A percentile compares a stretch with the other conserved stretches of the same genome.
Conservation (phyloP, 2,329 filamentous ascomycete species). For the Penicillium sp. region DNA sequence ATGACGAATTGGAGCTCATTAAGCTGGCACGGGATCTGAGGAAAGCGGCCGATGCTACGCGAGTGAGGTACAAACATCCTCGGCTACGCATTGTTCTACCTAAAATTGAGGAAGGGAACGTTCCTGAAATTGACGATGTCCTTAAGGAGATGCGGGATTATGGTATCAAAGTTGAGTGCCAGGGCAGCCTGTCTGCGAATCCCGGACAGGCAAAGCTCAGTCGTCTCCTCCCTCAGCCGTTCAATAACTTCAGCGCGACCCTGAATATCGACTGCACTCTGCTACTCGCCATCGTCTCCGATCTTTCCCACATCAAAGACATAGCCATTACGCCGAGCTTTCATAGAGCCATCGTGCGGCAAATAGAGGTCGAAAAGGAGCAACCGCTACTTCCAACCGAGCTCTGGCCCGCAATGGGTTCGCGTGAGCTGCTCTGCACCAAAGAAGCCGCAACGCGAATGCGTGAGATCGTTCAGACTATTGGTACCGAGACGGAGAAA, state of each 20-base stretch:
- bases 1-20: slow-evolving; percentile 63
- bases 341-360: slow-evolving; percentile 64
- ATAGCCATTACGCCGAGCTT: slow-evolving; percentile 55
- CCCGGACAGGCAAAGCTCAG: slow-evolving; percentile 28
- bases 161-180: slow-evolving; percentile 50
- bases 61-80: slow-evolving; percentile 64
- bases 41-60: slow-evolving; percentile 59
- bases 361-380: slow-evolving; percentile 67
- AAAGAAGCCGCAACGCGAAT: slow-evolving; percentile 68
- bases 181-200: slow-evolving; percentile 23
- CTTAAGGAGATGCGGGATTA: slow-evolving; percentile 59
- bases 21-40: slow-evolving; percentile 63
- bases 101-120: slow-evolving; percentile 57
- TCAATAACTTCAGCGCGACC: slow-evolving; percentile 47
- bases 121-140: slow-evolving; percentile 60
- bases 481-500: slow-evolving; percentile 66
- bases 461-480: slow-evolving; percentile 66
- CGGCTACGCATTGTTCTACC: slow-evolving; percentile 65
- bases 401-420: slow-evolving; percentile 65
- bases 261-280: slow-evolving; percentile 63
- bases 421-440: slow-evolving; percentile 67
- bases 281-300: slow-evolving; percentile 72
- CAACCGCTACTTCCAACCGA: slow-evolving; percentile 64
- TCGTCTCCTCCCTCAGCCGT: slow-evolving; percentile 45
- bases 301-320: slow-evolving; percentile 65